Evolutionary conservation across 495 filamentous ascomycete species (phyloP).

Genomic region (Jackrogersella minutella): DNA sequence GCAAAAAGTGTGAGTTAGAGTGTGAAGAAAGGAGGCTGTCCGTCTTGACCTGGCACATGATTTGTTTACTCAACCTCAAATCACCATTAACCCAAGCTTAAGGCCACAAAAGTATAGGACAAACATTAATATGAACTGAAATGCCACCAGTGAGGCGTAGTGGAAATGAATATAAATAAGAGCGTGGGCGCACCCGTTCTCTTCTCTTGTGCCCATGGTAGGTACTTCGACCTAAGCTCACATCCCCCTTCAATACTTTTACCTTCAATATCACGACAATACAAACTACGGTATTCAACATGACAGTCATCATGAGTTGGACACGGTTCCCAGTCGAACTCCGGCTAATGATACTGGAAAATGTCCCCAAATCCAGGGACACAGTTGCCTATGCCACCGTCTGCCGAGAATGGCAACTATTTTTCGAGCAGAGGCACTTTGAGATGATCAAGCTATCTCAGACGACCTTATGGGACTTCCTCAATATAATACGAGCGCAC

Average conservation of each 20-base stretch:
- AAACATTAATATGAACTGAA: too few species aligned
- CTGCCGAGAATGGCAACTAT: conserved; percentile 39
- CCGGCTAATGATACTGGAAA: background rate
- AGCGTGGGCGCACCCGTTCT: too few species aligned
- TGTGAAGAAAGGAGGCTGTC: too few species aligned
- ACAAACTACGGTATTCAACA: background rate
- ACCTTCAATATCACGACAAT: background rate
- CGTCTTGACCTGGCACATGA: too few species aligned
- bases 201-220: background rate
- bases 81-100: too few species aligned
- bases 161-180: too few species aligned
- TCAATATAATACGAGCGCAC: background rate
- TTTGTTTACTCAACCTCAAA: too few species aligned
- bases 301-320: background rate
- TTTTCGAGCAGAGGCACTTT: conserved; percentile 40
- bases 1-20: too few species aligned
- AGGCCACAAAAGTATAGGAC: too few species aligned
- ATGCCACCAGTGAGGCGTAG: too few species aligned
- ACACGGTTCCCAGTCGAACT: background rate
- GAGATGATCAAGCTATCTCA: conserved; percentile 37
- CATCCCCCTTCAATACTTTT: background rate
- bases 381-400: conserved; percentile 32
- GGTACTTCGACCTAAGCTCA: background rate
- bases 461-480: background rate
- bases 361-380: background rate